Evolutionary conservation across 768 basidiomycete genomes (phyloP).

Genomic region (Trametes maxima): DNA sequence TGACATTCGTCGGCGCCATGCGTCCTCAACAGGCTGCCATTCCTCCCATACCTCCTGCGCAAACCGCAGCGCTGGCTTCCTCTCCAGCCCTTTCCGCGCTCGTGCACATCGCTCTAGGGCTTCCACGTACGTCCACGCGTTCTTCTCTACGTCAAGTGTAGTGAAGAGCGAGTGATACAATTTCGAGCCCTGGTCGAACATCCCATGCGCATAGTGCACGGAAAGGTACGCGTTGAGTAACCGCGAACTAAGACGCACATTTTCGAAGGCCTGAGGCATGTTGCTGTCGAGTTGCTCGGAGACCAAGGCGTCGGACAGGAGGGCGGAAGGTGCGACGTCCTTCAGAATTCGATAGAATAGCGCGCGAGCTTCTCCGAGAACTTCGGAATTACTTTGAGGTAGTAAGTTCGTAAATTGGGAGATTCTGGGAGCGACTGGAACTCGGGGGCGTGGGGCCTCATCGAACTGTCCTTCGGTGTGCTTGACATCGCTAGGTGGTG

Average conservation of each 20-base stretch:
- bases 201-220: conserved; percentile 64
- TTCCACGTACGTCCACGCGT: conserved; percentile 60
- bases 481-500: conserved; percentile 2
- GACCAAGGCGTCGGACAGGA: background rate
- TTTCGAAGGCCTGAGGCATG: conserved; percentile 47
- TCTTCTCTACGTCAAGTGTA: conserved; percentile 44
- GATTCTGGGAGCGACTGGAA: background rate
- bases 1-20: conserved; percentile 28
- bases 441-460: background rate
- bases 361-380: conserved; percentile 66
- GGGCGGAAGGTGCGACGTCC: conserved; percentile 35
- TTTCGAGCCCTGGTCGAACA: conserved; percentile 49
- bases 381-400: conserved; percentile 73
- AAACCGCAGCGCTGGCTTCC: conserved; percentile 50
- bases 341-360: conserved; percentile 64
- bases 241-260: conserved; percentile 58
- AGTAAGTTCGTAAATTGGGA: conserved; percentile 41
- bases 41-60: conserved; percentile 66
- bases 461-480: background rate
- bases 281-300: background rate
- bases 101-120: conserved; percentile 67
- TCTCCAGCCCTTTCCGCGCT: conserved; percentile 46
- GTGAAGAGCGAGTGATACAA: conserved; percentile 55
- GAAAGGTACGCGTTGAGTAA: conserved; percentile 83
- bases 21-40: conserved; percentile 56